Percentiles rank a stretch among this genome's conserved stretches.
Evolutionary conservation across 2,329 filamentous ascomycete genomes (phyloP).

Genomic region (Fusarium transvaalense): DNA sequence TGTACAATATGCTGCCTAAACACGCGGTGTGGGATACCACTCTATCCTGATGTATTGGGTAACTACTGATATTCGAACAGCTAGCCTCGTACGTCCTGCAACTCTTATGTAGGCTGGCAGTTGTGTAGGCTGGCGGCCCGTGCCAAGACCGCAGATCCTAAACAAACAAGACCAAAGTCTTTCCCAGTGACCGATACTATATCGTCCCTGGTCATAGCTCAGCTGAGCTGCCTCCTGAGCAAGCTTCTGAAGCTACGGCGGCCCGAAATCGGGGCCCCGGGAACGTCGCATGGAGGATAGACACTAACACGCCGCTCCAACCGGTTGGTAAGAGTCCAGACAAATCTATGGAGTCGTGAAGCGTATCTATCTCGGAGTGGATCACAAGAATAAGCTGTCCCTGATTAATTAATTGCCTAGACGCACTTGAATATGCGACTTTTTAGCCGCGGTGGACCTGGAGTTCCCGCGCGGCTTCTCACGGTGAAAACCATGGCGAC

Average conservation of each 20-base stretch:
- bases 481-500: not conserved
- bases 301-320: not conserved
- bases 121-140: no score
- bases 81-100: not conserved
- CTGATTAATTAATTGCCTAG: not conserved
- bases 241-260: not conserved
- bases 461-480: not conserved
- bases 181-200: not conserved
- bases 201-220: not conserved
- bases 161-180: not conserved
- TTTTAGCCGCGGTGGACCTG: not conserved
- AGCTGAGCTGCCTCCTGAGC: not conserved
- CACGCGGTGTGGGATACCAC: no score
- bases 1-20: no score
- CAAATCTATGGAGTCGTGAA: not conserved
- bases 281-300: not conserved
- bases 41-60: not conserved
- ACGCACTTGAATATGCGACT: not conserved
- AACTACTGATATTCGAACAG: not conserved
- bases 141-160: not conserved
- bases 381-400: not conserved
- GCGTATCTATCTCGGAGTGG: not conserved
- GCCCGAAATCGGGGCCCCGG: not conserved
- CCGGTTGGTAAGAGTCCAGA: conserved; percentile 3
- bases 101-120: no score